Percentiles rank a stretch among this genome's conserved stretches.
Evolutionary conservation across 352 stramenopile species (phyloP).

Genomic region (Blastocystis sp.): DNA sequence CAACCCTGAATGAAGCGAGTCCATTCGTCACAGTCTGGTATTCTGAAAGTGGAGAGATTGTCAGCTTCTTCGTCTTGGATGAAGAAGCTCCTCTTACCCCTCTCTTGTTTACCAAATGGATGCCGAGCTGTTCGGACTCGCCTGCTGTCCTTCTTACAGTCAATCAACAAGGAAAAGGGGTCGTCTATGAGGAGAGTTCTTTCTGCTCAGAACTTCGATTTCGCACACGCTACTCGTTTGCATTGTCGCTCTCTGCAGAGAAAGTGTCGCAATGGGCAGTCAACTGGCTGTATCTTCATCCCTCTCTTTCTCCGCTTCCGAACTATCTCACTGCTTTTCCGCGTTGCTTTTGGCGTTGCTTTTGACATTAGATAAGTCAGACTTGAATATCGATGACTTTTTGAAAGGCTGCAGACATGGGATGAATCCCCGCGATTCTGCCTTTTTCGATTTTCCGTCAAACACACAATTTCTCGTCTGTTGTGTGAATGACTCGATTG

Average conservation of each 20-base stretch:
- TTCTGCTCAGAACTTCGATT: neutral
- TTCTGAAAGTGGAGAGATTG: neutral
- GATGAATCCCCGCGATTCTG: neutral
- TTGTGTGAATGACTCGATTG: neutral
- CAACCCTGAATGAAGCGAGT: neutral
- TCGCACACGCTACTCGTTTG: neutral
- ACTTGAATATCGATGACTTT: neutral
- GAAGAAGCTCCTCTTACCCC: neutral
- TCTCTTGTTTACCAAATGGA: neutral
- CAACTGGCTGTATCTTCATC: neutral
- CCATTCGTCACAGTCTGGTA: constrained; percentile 5
- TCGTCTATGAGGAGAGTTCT: constrained; percentile 5
- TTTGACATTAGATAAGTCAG: neutral
- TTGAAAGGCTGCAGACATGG: neutral
- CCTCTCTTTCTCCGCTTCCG: neutral
- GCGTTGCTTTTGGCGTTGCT: neutral
- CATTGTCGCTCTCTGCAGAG: neutral
- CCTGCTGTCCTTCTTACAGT: neutral
- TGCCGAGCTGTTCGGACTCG: neutral
- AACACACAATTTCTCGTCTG: neutral
- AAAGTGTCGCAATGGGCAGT: neutral
- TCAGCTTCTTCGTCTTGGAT: neutral
- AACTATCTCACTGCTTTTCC: neutral
- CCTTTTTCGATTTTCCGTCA: neutral
- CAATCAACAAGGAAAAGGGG: neutral